These are phyloP conservation scores for Pythium brachiatum DNA, from an alignment of 352 stramenopile species.

Conservation along the genomic window DNA sequence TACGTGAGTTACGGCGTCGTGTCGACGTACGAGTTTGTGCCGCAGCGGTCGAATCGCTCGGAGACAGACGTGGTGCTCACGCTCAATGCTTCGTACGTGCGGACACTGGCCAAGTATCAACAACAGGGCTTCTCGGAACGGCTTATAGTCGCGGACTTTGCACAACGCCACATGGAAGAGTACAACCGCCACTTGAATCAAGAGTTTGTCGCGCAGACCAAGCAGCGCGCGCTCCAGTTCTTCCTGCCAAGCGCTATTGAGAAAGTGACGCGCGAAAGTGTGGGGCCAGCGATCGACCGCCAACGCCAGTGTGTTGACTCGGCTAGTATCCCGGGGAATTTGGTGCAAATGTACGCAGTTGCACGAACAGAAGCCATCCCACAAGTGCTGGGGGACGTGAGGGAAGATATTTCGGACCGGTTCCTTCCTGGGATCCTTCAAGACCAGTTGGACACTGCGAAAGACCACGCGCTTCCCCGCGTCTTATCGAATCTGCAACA, in stretches of 20 bases:
- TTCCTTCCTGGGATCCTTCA: slow-evolving; percentile 46
- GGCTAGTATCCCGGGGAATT: slow-evolving; percentile 38
- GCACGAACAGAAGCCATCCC: slow-evolving; percentile 57
- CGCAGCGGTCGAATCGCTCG: slow-evolving; percentile 57
- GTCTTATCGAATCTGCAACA: slow-evolving; percentile 51
- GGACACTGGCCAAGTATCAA: slow-evolving; percentile 45
- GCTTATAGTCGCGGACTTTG: slow-evolving; percentile 58
- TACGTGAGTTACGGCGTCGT: slow-evolving; percentile 52
- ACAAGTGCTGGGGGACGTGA: slow-evolving; percentile 54
- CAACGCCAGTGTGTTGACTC: slow-evolving; percentile 46
- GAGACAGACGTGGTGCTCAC: slow-evolving; percentile 53
- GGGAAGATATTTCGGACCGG: slow-evolving; percentile 56
- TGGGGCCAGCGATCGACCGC: slow-evolving; percentile 36
- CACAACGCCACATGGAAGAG: slow-evolving; percentile 41
- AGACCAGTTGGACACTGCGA: slow-evolving; percentile 23
- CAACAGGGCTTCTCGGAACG: slow-evolving; percentile 47
- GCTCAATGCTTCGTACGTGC: slow-evolving; percentile 60
- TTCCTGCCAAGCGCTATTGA: slow-evolving; percentile 41
- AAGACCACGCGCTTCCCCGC: slow-evolving; percentile 40
- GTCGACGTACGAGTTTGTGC: slow-evolving; percentile 42
- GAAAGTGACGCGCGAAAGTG: slow-evolving; percentile 31
- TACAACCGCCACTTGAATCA: slow-evolving; percentile 41
- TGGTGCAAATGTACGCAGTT: slow-evolving; percentile 50
- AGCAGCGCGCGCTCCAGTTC: slow-evolving; percentile 45
- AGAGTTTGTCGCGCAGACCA: slow-evolving; percentile 59